Conservation (phyloP, 139 green algal genomes). For the Spirogloea muscicola region DNA sequence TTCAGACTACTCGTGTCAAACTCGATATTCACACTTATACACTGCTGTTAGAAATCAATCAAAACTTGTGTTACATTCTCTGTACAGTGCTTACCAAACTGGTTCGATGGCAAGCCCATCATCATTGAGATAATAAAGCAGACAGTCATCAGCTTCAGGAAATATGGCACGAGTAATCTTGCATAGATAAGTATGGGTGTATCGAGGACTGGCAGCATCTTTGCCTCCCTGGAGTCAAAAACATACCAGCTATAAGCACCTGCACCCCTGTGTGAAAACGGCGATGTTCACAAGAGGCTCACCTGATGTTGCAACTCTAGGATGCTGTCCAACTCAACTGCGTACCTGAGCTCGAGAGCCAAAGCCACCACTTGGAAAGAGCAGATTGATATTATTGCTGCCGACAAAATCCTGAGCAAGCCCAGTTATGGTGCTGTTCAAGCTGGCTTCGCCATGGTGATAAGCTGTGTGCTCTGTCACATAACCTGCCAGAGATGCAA, state of each 20-base stretch:
- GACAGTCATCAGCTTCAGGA: slow-evolving; percentile 80
- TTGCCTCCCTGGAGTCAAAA: slow-evolving; percentile 79
- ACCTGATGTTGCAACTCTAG: too few species aligned
- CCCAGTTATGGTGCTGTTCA: slow-evolving; percentile 80
- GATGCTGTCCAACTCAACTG: too few species aligned
- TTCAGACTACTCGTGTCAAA: too few species aligned
- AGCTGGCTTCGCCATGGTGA: slow-evolving; percentile 89
- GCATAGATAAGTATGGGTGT: slow-evolving; percentile 92
- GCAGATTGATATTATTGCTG: slow-evolving; percentile 97
- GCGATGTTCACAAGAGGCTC: too few species aligned
- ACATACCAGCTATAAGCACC: too few species aligned
- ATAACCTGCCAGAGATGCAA: slow-evolving; percentile 90
- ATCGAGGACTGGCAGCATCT: slow-evolving; percentile 83
- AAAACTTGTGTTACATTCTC: too few species aligned
- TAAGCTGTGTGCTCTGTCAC: slow-evolving; percentile 94
- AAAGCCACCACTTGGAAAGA: slow-evolving; percentile 62
- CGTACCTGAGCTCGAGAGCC: slow-evolving; percentile 49
- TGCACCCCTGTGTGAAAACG: too few species aligned
- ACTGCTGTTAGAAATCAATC: too few species aligned
- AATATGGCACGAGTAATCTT: slow-evolving; percentile 82
- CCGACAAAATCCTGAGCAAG: slow-evolving; percentile 93
- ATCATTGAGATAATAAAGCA: slow-evolving; percentile 92
- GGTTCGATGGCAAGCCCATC: slow-evolving; percentile 96
- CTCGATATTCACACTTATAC: too few species aligned
- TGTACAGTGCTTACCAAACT: slow-evolving; percentile 61